These are phyloP conservation scores for Globisporangium spiculum DNA, from an alignment of 352 stramenopile species.

Conservation along the genomic window DNA sequence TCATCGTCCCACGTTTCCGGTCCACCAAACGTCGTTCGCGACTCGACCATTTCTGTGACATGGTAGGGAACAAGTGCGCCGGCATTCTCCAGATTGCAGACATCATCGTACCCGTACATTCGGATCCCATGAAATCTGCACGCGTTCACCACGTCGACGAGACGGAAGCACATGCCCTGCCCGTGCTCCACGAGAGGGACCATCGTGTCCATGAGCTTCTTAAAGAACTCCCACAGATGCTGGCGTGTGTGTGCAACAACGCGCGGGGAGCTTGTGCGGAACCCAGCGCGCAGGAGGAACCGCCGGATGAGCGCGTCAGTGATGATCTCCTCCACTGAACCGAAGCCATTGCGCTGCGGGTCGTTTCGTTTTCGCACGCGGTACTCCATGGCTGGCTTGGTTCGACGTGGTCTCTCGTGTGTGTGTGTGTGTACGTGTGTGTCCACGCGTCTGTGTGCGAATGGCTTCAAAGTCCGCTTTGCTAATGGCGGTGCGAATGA, in stretches of 20 bases:
- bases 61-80: constrained; percentile 35
- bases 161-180: constrained; percentile 35
- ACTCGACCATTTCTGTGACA: constrained; percentile 75
- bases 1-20: constrained; percentile 31
- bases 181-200: constrained; percentile 47
- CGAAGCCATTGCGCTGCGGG: neutral
- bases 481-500: neutral
- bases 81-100: constrained; percentile 41
- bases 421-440: neutral
- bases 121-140: constrained; percentile 63
- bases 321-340: constrained; percentile 27
- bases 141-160: constrained; percentile 66
- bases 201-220: constrained; percentile 50
- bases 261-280: constrained; percentile 44
- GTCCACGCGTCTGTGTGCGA: neutral
- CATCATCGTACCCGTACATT: constrained; percentile 81
- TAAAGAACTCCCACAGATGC: constrained; percentile 53
- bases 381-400: constrained; percentile 28
- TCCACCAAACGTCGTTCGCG: constrained; percentile 20
- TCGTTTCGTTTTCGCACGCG: constrained; percentile 49
- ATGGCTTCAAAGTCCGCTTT: neutral
- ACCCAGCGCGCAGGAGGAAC: constrained; percentile 72
- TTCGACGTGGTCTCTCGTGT: neutral
- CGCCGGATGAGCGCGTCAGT: constrained; percentile 50
- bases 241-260: constrained; percentile 37